Base-by-base conservation (phyloP, 257 asterid species). In the Solanum clarkiae region DNA sequence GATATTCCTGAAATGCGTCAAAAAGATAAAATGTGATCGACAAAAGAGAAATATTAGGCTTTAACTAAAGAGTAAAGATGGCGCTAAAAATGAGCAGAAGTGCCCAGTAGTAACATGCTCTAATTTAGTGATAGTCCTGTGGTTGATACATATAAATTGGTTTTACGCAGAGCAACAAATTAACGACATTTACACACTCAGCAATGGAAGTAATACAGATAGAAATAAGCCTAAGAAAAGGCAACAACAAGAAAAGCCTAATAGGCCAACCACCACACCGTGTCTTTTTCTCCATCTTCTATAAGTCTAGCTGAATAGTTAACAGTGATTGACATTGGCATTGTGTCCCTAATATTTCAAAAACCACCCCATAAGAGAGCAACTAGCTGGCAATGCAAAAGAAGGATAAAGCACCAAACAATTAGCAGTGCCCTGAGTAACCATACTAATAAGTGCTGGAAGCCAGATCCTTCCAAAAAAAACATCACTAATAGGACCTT, bases 1-100 rank as follows among this genome's bases (percentile, higher is more conserved):
- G 36, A 84, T 72, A 66, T 88, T 88, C 95, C 99, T 97, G 91
- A 84, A 92, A 83, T 80, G 47, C 16, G 65, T 42, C 80, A 70
- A 70, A 42, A 70, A 70, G 54, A 42, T 6, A 40, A 42, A 10
- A 40, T 42, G 22, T 70, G 80, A 70, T 20, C 13, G 26, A 70
- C 54, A 44, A 70, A 70, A 40, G 47, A 70, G 10, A 10, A 69
- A 36, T 51, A 42, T 0, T 9, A 42, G 54, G 54, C 53, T 18
- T 42, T 70, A 40, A 42, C 13, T 42, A 42, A 9, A 70, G 69
- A 70, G 80, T 17, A 18, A 70, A 20, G 47, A 70, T 36, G 80
- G 20, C 24, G 10, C 77, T 17, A 9, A 17, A 70, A 17, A 32
- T 18, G 51, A 69, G 26, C 10, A 36, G 77, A 32, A 32, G 36